These are phyloP conservation scores for Striga asiatica DNA, from an alignment of 257 asterid species.

Conservation along the genomic window DNA sequence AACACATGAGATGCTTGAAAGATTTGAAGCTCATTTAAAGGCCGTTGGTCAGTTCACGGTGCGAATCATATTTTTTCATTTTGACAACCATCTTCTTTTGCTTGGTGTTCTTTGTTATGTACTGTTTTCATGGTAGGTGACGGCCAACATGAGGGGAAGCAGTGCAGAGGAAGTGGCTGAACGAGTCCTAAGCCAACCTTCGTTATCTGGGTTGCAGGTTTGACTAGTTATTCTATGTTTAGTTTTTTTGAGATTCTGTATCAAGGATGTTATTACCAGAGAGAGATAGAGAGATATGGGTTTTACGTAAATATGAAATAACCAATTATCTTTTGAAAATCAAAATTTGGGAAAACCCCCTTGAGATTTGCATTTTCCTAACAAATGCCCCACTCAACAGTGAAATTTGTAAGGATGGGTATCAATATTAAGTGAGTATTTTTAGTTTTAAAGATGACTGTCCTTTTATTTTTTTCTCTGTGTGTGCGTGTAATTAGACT, in stretches of 20 bases:
- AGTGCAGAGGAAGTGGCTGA: conserved; percentile 93
- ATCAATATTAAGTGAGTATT: not conserved
- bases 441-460: no score
- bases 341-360: no score
- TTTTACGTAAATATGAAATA: not conserved
- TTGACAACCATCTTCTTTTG: not conserved
- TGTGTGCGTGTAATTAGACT: not conserved
- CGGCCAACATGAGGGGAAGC: conserved; percentile 95
- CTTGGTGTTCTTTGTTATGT: conserved; percentile 12
- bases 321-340: not conserved
- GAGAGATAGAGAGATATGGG: not conserved
- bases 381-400: not conserved
- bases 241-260: not conserved
- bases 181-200: conserved; percentile 66
- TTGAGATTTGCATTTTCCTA: not conserved
- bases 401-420: not conserved
- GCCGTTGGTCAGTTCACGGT: conserved; percentile 90
- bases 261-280: not conserved
- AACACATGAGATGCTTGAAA: conserved; percentile 93
- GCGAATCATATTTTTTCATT: conserved; percentile 12
- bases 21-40: conserved; percentile 89
- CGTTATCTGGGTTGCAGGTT: conserved; percentile 91
- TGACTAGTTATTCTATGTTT: conserved; percentile 7
- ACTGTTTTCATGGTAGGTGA: conserved; percentile 40
- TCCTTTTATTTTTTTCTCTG: no score